These are phyloP conservation scores for Daldinia caldariorum DNA, from an alignment of 495 filamentous ascomycete species.

Conservation along the genomic window DNA sequence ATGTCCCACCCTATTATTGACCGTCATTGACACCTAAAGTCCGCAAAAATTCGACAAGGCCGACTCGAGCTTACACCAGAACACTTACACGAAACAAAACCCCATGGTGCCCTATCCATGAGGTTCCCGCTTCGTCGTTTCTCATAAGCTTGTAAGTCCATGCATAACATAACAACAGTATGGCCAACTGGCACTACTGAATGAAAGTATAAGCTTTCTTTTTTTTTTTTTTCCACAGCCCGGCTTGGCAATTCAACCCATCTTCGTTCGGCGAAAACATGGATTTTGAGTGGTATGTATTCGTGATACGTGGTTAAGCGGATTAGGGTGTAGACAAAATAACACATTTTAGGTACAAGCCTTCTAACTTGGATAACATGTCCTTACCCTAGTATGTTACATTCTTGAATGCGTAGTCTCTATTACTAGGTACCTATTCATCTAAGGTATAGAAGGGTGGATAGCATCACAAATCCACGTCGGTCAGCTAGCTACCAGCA, in stretches of 20 bases:
- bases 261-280: slow-evolving; percentile 17
- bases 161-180: background rate
- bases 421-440: too few species aligned
- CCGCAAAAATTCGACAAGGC: slow-evolving; percentile 5
- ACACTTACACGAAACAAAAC: background rate
- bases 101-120: background rate
- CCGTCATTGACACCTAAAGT: slow-evolving; percentile 1
- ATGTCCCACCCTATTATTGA: background rate
- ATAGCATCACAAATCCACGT: too few species aligned
- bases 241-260: slow-evolving; percentile 5
- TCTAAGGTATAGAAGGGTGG: too few species aligned
- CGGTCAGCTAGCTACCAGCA: too few species aligned
- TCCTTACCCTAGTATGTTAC: too few species aligned
- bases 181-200: slow-evolving; percentile 1
- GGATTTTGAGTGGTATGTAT: slow-evolving; percentile 24
- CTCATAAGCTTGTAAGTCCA: background rate
- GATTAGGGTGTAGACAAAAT: too few species aligned
- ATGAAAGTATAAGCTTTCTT: slow-evolving; percentile 26
- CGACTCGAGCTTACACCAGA: slow-evolving; percentile 7
- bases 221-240: slow-evolving; percentile 11
- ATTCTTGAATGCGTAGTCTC: too few species aligned
- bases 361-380: too few species aligned
- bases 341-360: too few species aligned
- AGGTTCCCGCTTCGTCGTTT: background rate
- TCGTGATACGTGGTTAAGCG: too few species aligned